These are phyloP conservation scores for Plasmodium gallinaceum DNA, from an alignment of 169 alveolate genomes.

Conservation along the genomic window DNA sequence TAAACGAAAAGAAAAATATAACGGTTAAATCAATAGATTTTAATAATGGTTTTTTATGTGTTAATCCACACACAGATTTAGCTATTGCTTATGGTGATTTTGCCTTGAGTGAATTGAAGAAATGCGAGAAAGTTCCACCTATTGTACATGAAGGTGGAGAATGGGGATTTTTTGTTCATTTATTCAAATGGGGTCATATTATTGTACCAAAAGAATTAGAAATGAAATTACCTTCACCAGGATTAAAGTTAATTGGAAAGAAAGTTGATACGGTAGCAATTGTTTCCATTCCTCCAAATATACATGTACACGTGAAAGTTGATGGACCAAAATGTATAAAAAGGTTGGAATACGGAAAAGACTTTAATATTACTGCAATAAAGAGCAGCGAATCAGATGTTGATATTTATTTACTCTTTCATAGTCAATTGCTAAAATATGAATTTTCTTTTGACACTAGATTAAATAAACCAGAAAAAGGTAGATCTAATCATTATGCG, in stretches of 20 bases:
- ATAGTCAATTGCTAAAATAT: constrained; percentile 79
- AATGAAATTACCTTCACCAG: constrained; percentile 80
- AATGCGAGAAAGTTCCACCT: constrained; percentile 77
- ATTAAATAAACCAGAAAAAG: constrained; percentile 77
- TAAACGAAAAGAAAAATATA: constrained; percentile 73
- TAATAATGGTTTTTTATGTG: constrained; percentile 82
- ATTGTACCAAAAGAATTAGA: constrained; percentile 81
- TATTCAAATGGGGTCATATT: constrained; percentile 83
- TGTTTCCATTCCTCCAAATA: constrained; percentile 80
- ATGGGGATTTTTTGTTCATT: constrained; percentile 85
- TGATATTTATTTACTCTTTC: constrained; percentile 78
- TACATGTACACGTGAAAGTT: constrained; percentile 77
- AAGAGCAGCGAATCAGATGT: constrained; percentile 83
- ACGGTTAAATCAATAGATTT: constrained; percentile 80
- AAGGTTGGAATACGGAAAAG: constrained; percentile 77
- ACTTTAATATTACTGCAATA: constrained; percentile 80
- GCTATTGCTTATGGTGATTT: constrained; percentile 85
- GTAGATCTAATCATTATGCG: constrained; percentile 64
- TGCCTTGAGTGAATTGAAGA: constrained; percentile 68
- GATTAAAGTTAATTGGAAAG: constrained; percentile 79
- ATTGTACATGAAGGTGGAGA: constrained; percentile 77
- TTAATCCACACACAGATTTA: constrained; percentile 79
- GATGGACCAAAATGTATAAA: constrained; percentile 82
- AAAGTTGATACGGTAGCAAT: constrained; percentile 79
- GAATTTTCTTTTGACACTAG: constrained; percentile 83